Percentiles rank a stretch among this genome's conserved stretches.
phyloP scores from a whole-genome alignment of 1,284 basidiomycete species.

The Fomes fomentarius region DNA sequence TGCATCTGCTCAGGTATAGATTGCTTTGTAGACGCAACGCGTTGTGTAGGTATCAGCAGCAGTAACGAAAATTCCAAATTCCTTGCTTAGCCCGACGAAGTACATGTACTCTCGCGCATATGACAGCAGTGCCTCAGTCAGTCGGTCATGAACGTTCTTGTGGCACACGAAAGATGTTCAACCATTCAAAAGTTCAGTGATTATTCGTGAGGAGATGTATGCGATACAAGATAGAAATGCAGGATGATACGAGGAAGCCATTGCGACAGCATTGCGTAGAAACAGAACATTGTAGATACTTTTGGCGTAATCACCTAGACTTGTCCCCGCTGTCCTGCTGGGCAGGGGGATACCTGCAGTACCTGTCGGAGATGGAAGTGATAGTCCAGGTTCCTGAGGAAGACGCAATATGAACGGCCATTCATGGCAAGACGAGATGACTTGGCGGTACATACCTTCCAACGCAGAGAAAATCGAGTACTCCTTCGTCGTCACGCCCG shows the following conservation, averaged over 20 bases:
- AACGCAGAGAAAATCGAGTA: slow-evolving; percentile 90
- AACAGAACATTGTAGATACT: neutral
- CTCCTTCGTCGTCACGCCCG: slow-evolving; percentile 74
- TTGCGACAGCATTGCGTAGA: slow-evolving; percentile 11
- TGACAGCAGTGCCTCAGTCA: neutral
- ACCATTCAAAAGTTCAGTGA: neutral
- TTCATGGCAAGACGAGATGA: slow-evolving; percentile 15
- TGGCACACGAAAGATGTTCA: no score
- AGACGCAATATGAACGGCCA: slow-evolving; percentile 21
- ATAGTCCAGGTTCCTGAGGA: slow-evolving; percentile 85
- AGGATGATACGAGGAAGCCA: neutral
- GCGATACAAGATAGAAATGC: slow-evolving; percentile 9
- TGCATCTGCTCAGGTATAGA: slow-evolving; percentile 77
- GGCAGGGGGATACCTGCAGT: slow-evolving; percentile 37
- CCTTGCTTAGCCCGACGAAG: slow-evolving; percentile 17
- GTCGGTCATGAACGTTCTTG: no score
- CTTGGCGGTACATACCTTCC: slow-evolving; percentile 85
- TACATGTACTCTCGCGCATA: slow-evolving; percentile 15
- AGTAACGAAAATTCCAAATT: slow-evolving; percentile 20
- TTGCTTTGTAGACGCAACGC: slow-evolving; percentile 19
- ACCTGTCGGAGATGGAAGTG: slow-evolving; percentile 49
- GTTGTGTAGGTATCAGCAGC: slow-evolving; percentile 23
- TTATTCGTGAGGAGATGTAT: slow-evolving; percentile 12
- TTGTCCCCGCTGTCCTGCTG: slow-evolving; percentile 30
- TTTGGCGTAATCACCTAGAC: slow-evolving; percentile 18